Percentiles rank a stretch among this genome's conserved stretches.
Evolutionary conservation across 2,329 filamentous ascomycete genomes (phyloP).

Genomic region (Colletotrichum brevisporum): DNA sequence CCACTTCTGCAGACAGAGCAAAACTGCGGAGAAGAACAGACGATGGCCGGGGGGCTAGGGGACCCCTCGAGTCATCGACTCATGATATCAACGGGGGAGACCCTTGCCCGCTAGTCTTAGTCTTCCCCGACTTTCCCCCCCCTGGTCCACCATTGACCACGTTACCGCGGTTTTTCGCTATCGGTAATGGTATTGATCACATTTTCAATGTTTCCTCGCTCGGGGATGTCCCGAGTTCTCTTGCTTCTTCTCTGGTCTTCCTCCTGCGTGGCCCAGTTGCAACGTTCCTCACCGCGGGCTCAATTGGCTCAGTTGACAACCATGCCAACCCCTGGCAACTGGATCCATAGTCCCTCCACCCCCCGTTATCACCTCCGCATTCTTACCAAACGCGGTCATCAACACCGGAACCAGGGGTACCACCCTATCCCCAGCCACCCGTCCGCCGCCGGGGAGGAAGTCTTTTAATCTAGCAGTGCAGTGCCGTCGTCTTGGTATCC

Average conservation of each 20-base stretch:
- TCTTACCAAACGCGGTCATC: constrained; percentile 38
- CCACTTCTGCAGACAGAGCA: neutral
- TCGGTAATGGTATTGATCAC: neutral
- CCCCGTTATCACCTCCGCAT: constrained; percentile 36
- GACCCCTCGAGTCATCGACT: constrained; percentile 21
- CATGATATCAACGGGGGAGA: constrained; percentile 15
- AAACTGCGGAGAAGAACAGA: constrained; percentile 35
- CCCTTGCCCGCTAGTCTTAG: constrained; percentile 22
- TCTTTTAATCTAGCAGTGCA: neutral
- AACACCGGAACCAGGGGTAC: constrained; percentile 19
- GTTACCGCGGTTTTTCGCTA: neutral
- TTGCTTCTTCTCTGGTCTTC: constrained; percentile 8
- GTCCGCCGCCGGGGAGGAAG: constrained; percentile 1
- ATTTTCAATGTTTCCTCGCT: constrained; percentile 15
- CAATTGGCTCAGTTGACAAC: neutral
- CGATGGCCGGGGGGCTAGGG: constrained; percentile 6
- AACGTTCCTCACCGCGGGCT: constrained; percentile 10
- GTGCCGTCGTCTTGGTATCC: constrained; percentile 8
- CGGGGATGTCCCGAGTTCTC: constrained; percentile 29
- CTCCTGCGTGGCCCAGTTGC: neutral
- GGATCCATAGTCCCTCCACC: constrained; percentile 5
- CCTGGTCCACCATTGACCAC: neutral
- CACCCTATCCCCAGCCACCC: constrained; percentile 18
- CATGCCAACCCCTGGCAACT: neutral
- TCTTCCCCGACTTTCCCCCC: constrained; percentile 24